Evolutionary conservation across 106 monocot genomes (phyloP).

Genomic region (Chionographis japonica): DNA sequence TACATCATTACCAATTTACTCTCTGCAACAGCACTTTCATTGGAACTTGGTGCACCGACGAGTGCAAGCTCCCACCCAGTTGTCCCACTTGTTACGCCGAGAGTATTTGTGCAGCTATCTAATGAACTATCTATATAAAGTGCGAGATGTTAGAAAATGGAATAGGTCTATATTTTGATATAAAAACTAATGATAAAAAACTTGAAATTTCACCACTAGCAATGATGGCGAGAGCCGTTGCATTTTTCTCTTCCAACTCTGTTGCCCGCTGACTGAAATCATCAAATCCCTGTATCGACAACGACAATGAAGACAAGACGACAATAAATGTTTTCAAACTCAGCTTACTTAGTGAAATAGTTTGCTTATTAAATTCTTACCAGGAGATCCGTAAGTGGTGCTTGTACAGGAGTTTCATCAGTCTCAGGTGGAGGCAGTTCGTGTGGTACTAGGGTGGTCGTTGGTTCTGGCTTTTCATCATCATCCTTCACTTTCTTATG

Average conservation of each 20-base stretch:
- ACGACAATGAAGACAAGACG: background rate
- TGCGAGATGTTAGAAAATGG: background rate
- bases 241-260: constrained; percentile 36
- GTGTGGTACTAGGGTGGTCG: background rate
- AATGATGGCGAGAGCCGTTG: constrained; percentile 30
- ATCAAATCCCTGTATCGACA: constrained; percentile 32
- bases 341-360: background rate
- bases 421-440: constrained; percentile 6
- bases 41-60: constrained; percentile 30
- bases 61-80: constrained; percentile 55
- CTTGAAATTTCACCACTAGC: constrained; percentile 16
- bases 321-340: background rate
- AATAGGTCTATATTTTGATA: background rate
- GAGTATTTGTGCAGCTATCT: constrained; percentile 3
- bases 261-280: constrained; percentile 20
- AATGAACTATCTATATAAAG: constrained; percentile 20
- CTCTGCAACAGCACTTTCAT: constrained; percentile 25
- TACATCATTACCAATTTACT: constrained; percentile 36
- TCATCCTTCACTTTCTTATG: constrained; percentile 23
- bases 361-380: constrained; percentile 9
- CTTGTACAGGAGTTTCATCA: constrained; percentile 19
- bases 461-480: constrained; percentile 10
- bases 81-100: constrained; percentile 11
- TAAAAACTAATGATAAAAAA: background rate
- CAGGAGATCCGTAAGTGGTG: constrained; percentile 43